Percentiles rank a stretch among this genome's conserved stretches.
These are phyloP conservation scores for Aspergillus persii DNA, from an alignment of 2,329 filamentous ascomycete species.

Conservation along the genomic window DNA sequence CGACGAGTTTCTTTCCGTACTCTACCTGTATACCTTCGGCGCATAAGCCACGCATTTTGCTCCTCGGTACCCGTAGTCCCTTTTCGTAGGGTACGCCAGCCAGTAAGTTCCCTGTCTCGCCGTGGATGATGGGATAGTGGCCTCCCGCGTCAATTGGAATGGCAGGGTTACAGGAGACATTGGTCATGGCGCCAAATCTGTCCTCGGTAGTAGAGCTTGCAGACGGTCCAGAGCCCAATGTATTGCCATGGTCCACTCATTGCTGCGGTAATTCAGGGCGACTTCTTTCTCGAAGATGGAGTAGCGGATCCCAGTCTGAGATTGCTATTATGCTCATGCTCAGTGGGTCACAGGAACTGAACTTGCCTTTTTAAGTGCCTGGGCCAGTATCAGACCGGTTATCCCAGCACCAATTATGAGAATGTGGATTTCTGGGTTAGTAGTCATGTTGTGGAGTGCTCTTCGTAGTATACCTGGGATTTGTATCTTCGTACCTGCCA, in stretches of 20 bases:
- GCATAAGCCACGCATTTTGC: constrained; percentile 6
- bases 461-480: too few relatives aligned
- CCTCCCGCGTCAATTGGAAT: background rate
- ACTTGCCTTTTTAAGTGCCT: constrained; percentile 3
- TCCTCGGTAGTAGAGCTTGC: background rate
- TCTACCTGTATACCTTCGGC: constrained; percentile 3
- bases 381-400: constrained; percentile 6
- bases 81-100: constrained; percentile 4
- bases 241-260: constrained; percentile 12
- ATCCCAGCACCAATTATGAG: constrained; percentile 8
- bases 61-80: constrained; percentile 5
- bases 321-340: background rate
- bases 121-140: constrained; percentile 8
- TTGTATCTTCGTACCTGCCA: too few relatives aligned
- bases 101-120: constrained; percentile 1
- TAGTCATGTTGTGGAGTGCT: background rate
- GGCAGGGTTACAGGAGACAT: constrained; percentile 6
- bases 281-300: constrained; percentile 9
- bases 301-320: constrained; percentile 4
- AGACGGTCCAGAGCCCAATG: constrained; percentile 9
- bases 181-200: background rate
- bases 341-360: background rate
- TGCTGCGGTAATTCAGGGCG: constrained; percentile 8
- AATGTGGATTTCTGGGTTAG: background rate
- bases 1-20: constrained; percentile 4